These are phyloP conservation scores for Rhinocladiella similis DNA, from an alignment of 2,329 filamentous ascomycete species.

Conservation along the genomic window DNA sequence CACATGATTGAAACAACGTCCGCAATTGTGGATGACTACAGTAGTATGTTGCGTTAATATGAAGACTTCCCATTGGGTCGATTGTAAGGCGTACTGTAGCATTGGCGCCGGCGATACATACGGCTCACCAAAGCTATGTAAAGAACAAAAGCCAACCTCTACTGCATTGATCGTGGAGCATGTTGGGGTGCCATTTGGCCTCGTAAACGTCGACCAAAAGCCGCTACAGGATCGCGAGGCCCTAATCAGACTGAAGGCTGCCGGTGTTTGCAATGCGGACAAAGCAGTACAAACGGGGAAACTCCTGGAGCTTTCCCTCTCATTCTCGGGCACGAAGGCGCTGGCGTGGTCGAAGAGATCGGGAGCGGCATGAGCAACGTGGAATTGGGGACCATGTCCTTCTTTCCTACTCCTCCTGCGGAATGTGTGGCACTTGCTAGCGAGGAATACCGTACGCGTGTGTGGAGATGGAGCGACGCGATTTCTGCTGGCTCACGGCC, in stretches of 20 bases:
- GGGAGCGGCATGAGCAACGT: neutral
- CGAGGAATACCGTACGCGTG: neutral
- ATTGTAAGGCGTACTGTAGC: no score
- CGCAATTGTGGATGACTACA: no score
- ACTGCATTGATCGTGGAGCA: slow-evolving; percentile 1
- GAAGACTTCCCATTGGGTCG: no score
- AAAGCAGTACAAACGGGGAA: slow-evolving; percentile 43
- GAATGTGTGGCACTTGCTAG: neutral
- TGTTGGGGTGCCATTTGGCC: neutral
- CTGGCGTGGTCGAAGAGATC: neutral
- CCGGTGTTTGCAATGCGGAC: slow-evolving; percentile 58
- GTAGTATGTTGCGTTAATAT: no score
- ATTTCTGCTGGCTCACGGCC: neutral
- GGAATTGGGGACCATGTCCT: neutral
- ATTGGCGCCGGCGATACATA: no score
- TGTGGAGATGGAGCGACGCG: neutral
- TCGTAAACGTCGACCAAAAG: neutral
- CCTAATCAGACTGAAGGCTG: slow-evolving; percentile 54
- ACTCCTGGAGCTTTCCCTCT: slow-evolving; percentile 14
- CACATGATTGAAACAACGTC: no score
- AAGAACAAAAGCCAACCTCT: neutral
- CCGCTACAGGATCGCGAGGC: slow-evolving; percentile 42
- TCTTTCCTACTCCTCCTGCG: neutral
- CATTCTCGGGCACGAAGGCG: neutral
- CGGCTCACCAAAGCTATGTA: no score